Evolutionary conservation across 495 filamentous ascomycete species (phyloP).

Genomic region (Trichocladium antarcticum): DNA sequence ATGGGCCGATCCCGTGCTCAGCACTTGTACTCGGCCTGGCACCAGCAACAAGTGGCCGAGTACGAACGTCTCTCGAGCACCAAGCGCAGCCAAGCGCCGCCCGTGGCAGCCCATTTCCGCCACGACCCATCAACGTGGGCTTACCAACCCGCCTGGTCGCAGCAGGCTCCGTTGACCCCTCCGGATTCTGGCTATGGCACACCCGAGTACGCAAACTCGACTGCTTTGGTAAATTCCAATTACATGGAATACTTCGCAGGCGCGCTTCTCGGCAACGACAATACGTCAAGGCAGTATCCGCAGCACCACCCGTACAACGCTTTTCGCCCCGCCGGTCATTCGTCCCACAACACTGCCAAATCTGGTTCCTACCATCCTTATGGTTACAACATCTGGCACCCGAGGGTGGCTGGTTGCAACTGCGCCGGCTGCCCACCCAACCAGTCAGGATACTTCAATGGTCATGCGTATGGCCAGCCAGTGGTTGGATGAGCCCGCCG

Average conservation of each 20-base stretch:
- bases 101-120: constrained; percentile 33
- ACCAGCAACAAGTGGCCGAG: constrained; percentile 41
- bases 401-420: constrained; percentile 52
- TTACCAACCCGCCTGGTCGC: constrained; percentile 26
- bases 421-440: constrained; percentile 53
- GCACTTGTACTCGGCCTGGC: constrained; percentile 39
- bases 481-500: constrained; percentile 43
- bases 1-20: constrained; percentile 27
- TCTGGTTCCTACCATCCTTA: constrained; percentile 40
- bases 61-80: constrained; percentile 36
- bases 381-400: constrained; percentile 48
- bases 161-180: constrained; percentile 35
- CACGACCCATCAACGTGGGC: constrained; percentile 39
- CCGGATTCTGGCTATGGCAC: constrained; percentile 44
- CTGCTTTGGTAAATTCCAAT: constrained; percentile 32
- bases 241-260: constrained; percentile 39
- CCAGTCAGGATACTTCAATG: constrained; percentile 52
- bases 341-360: constrained; percentile 21
- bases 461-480: constrained; percentile 52
- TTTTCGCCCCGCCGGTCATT: constrained; percentile 42
- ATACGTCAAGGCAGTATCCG: constrained; percentile 21
- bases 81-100: constrained; percentile 36
- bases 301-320: constrained; percentile 36
- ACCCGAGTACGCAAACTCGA: constrained; percentile 38
- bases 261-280: constrained; percentile 27